Evolutionary conservation across 2,329 filamentous ascomycete genomes (phyloP), one percentile per base, ranked within the genome.

Genomic region (Pezicula rhizophila): DNA sequence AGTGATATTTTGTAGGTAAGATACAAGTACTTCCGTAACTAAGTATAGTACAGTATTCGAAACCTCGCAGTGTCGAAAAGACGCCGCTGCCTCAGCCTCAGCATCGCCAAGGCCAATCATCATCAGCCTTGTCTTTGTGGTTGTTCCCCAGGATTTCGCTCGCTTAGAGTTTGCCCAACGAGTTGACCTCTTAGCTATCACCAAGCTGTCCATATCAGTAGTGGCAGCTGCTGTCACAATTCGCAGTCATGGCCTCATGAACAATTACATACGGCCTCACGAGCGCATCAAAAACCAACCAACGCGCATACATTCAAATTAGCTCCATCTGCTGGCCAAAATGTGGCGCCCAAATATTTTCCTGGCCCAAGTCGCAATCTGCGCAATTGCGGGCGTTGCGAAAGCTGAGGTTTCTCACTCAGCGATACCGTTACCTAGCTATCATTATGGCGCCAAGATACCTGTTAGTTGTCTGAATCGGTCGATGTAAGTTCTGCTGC

Each of bases 381-480:
- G 8, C n/a, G 37, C 18, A 20, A 17, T 15, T 8, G 37, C 37
- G 12, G 20, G 15, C 20, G 41, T 23, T 25, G 51, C 31, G 12
- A 42, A 44, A 7, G 53, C 49, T 34, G 39, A 47, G 5, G 51
- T 58, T 42, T 57, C 59, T 42, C 61, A 62, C 35, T 51, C 43
- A 35, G 56, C 51, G 41, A 56, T 64, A 11, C 61, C 61, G 12
- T 20, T 82, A 40, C 79, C 80, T 0, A 81, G 79, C 25, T 84
- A 84, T 61, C 77, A 79, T 59, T 85, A 84, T 61, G 82, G 82
- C 57, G 82, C 84, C 12, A 67, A 78, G 10, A 84, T 89, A 52
- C 74, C 76, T 34, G 82, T 89, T 17, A 83, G 84, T 61, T 89
- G 85, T 70, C 78, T 89, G 73, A 85, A 87, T 61, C 76, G 85